These are phyloP conservation scores for Penicillium digitatum DNA, from an alignment of 2,329 filamentous ascomycete genomes.

Conservation along the genomic window DNA sequence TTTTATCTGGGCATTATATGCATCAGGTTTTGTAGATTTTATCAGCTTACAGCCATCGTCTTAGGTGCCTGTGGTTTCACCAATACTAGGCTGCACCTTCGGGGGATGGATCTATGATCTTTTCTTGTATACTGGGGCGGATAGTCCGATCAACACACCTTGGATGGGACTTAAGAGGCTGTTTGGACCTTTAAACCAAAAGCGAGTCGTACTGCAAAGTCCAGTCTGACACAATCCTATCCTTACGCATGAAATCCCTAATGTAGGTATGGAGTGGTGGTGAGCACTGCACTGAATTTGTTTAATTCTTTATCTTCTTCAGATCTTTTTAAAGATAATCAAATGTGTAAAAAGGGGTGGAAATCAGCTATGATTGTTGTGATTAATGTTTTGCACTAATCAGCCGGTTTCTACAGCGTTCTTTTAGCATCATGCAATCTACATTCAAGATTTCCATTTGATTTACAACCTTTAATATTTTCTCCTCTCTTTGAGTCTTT, in stretches of 20 bases:
- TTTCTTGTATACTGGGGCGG: slow-evolving; percentile 62
- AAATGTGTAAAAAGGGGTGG: neutral
- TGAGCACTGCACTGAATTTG: neutral
- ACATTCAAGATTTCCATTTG: neutral
- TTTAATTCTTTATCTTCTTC: neutral
- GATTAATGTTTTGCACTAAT: neutral
- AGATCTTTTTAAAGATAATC: neutral
- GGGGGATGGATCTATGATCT: slow-evolving; percentile 65
- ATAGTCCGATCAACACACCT: slow-evolving; percentile 66
- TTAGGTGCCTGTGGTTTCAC: slow-evolving; percentile 67
- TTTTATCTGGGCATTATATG: neutral
- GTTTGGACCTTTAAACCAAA: slow-evolving; percentile 22
- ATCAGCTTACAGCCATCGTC: neutral
- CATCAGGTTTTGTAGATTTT: neutral
- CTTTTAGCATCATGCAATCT: neutral
- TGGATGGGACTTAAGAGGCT: slow-evolving; percentile 60
- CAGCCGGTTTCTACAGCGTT: neutral
- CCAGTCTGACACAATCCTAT: slow-evolving; percentile 13
- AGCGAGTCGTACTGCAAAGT: slow-evolving; percentile 11
- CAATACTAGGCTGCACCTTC: slow-evolving; percentile 61
- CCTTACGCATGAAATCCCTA: neutral
- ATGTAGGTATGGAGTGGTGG: neutral
- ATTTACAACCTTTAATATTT: neutral
- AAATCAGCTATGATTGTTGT: neutral
- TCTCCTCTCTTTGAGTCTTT: neutral